Conservation (phyloP, 2,329 filamentous ascomycete genomes). For the Sporothrix mexicana region DNA sequence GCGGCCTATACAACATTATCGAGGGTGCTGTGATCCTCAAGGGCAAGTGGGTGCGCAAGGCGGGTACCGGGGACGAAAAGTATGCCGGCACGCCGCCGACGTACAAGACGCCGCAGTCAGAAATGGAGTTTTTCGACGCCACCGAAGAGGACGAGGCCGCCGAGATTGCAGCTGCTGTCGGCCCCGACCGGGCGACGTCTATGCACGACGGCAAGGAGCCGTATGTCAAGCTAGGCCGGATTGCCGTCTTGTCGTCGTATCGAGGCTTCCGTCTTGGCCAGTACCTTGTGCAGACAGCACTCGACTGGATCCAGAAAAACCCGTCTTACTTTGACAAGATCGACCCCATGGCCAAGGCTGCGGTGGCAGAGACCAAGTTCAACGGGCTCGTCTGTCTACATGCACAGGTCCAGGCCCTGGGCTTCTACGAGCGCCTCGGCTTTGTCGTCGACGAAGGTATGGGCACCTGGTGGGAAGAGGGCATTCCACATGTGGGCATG, state of each 20-base stretch:
- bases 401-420: conserved; percentile 71
- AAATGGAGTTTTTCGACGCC: conserved; percentile 35
- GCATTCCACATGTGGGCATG: conserved; percentile 86
- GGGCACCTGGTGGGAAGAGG: conserved; percentile 82
- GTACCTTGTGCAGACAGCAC: conserved; percentile 68
- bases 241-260: conserved; percentile 72
- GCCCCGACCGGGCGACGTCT: conserved; percentile 54
- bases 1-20: conserved; percentile 52
- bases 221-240: conserved; percentile 80
- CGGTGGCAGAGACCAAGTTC: conserved; percentile 58
- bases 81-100: conserved; percentile 9
- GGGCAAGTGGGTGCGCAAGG: conserved; percentile 38
- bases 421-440: conserved; percentile 72
- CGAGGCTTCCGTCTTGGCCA: conserved; percentile 69
- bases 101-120: conserved; percentile 35
- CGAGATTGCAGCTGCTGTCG: conserved; percentile 35
- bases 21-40: conserved; percentile 48
- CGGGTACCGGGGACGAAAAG: conserved; percentile 33
- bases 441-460: conserved; percentile 75
- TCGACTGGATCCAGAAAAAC: conserved; percentile 71
- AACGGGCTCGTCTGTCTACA: conserved; percentile 78
- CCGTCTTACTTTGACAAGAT: conserved; percentile 59
- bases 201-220: conserved; percentile 69
- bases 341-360: conserved; percentile 48
- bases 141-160: conserved; percentile 35